Conservation (phyloP, 1,139 yeast species). For the Groenewaldozyma auringiensis region DNA sequence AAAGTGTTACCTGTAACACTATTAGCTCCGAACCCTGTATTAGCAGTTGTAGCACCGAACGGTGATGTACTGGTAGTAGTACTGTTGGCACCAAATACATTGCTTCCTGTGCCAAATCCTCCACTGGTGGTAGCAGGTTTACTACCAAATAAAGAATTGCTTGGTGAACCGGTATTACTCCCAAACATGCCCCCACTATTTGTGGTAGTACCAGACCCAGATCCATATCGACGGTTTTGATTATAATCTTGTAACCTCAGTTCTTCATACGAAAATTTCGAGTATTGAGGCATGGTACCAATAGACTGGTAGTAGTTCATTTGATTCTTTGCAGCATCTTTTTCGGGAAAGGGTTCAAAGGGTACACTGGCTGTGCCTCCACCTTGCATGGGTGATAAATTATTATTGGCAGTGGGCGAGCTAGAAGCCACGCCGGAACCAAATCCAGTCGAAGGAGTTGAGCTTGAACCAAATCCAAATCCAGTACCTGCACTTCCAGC, state of each 20-base stretch:
- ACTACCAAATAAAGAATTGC: constrained; percentile 11
- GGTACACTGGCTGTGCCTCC: constrained; percentile 58
- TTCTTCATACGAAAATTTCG: constrained; percentile 76
- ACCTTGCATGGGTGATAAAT: constrained; percentile 28
- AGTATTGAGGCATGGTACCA: constrained; percentile 84
- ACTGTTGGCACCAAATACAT: constrained; percentile 15
- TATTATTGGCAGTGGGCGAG: constrained; percentile 7
- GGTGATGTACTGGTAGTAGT: constrained; percentile 19
- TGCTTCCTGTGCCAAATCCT: constrained; percentile 13
- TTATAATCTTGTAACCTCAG: constrained; percentile 83
- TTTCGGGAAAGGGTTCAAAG: constrained; percentile 65
- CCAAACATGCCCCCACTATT: constrained; percentile 28
- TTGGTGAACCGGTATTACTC: constrained; percentile 12
- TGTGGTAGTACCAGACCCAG: constrained; percentile 25
- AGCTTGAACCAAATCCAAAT: constrained; percentile 15
- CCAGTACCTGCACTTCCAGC: constrained; percentile 23
- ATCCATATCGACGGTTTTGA: constrained; percentile 60
- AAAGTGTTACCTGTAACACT: constrained; percentile 7
- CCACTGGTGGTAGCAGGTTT: not conserved
- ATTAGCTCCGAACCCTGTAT: constrained; percentile 17
- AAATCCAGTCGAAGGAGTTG: constrained; percentile 24
- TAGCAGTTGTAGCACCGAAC: constrained; percentile 21
- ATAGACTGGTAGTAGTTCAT: constrained; percentile 66
- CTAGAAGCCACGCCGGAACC: constrained; percentile 11
- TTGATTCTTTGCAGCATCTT: constrained; percentile 51